Evolutionary conservation across 2,329 filamentous ascomycete species (phyloP), one percentile per base, ranked within the genome.

Genomic region (Epichloe hybrida): DNA sequence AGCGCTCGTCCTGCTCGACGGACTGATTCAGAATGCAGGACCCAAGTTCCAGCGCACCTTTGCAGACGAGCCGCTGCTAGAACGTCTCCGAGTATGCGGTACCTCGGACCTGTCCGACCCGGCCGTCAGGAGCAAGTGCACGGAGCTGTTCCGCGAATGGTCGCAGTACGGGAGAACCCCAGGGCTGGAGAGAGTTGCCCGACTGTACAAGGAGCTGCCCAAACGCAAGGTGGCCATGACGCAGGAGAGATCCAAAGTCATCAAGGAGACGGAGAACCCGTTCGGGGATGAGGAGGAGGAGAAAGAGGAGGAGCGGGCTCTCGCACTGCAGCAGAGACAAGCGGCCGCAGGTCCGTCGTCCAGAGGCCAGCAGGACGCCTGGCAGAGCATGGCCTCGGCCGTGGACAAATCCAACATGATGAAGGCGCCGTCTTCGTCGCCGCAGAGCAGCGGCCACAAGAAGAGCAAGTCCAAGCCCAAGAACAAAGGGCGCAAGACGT

Each of bases 1-100:
- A 53, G 86, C 93, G 37, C 77, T 98, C 21, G 84, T 86, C 11
- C 83, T 98, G 47, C 78, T 98, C 2, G 93, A 98, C 64, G 90
- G 87, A 41, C 75, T 98, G 39, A 93, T 98, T 54, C 88, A 96
- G 63, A 98, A 98, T 70, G 90, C 89, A 2, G 91, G 91, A 1
- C 76, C 84, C 12, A 80, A 84, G 12, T 96, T 97, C 63, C 86
- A 96, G 66, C 81, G 87, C 46, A 79, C 80, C 15, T 95, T 97
- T 65, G 86, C 83, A 9, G 91, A 98, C 61, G 90, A 96, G 64
- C 86, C 90, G 34, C 73, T 98, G 39, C 79, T 98, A 54, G 93
- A 98, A 68, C 85, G 93, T 23, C 75, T 98, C 49, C 83, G 93
- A 21, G 83, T 97, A 36, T 86, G 91, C 57, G 89, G 86, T 36